phyloP scores from a whole-genome alignment of 2,329 filamentous ascomycete species.

The Fusarium lyarnte region DNA sequence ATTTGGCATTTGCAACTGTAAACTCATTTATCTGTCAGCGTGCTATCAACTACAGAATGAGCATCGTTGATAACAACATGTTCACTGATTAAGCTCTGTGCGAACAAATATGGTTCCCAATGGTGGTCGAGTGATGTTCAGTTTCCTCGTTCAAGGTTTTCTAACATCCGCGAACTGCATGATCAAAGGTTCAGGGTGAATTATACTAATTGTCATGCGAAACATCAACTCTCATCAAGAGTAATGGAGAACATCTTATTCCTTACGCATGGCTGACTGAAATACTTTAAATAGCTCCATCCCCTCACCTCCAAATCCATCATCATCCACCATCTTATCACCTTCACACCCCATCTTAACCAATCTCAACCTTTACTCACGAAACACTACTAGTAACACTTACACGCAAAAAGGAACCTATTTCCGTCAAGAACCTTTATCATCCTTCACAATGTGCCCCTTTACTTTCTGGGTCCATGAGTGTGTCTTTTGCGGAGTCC shows the following conservation, averaged over 20 bases:
- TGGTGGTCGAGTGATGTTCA: background rate
- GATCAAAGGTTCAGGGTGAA: background rate
- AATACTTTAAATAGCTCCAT: background rate
- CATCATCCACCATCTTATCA: background rate
- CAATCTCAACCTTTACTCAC: background rate
- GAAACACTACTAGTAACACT: background rate
- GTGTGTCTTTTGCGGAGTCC: too few relatives aligned
- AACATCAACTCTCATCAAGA: too few relatives aligned
- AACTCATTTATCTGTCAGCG: too few relatives aligned
- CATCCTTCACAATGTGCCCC: background rate
- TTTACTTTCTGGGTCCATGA: background rate
- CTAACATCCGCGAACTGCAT: background rate
- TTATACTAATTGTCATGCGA: background rate
- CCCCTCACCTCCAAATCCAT: background rate
- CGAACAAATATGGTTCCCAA: rapidly evolving
- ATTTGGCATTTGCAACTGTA: too few relatives aligned
- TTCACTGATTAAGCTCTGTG: too few relatives aligned
- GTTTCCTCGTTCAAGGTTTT: rapidly evolving
- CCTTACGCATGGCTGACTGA: background rate
- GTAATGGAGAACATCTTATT: too few relatives aligned
- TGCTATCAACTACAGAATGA: too few relatives aligned
- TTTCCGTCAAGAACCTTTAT: too few relatives aligned
- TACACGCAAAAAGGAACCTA: too few relatives aligned
- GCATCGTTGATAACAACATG: too few relatives aligned
- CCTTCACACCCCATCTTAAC: too few relatives aligned